Conservation (phyloP, 805 yeast genomes). For the Candida insectorum region DNA sequence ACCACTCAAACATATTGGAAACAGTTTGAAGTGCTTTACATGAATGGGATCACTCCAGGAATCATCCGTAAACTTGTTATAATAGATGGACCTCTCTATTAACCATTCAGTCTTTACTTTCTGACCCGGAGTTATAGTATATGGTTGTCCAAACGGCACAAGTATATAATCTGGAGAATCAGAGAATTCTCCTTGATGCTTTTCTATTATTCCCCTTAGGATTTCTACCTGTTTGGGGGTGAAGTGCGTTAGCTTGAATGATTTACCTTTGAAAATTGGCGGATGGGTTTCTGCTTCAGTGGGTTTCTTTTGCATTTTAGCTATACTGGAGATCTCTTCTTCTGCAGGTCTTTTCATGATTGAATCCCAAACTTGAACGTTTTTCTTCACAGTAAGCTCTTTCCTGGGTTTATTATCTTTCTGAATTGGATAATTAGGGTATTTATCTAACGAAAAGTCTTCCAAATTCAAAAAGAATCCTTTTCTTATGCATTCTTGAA, state of each 20-base stretch:
- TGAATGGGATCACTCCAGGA: constrained; percentile 57
- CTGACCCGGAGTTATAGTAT: not conserved
- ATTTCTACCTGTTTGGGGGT: constrained; percentile 31
- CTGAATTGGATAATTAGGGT: constrained; percentile 9
- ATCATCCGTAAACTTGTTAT: constrained; percentile 47
- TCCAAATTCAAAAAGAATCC: constrained; percentile 40
- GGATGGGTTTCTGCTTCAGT: not conserved
- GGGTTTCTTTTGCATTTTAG: not conserved
- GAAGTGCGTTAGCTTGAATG: constrained; percentile 36
- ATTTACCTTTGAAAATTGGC: constrained; percentile 6
- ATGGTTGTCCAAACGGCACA: constrained; percentile 11
- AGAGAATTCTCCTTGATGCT: constrained; percentile 39
- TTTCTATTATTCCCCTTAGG: constrained; percentile 39
- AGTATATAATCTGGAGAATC: constrained; percentile 5
- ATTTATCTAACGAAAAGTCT: constrained; percentile 34
- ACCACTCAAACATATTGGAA: constrained; percentile 59
- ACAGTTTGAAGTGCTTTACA: constrained; percentile 9
- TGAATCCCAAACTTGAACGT: constrained; percentile 41
- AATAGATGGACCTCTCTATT: constrained; percentile 68
- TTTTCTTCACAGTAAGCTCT: constrained; percentile 12
- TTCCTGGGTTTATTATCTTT: constrained; percentile 31
- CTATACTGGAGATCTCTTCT: not conserved
- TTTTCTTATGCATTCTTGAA: constrained; percentile 43
- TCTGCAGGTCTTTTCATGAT: constrained; percentile 25
- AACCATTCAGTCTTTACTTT: constrained; percentile 72